Evolutionary conservation across 768 basidiomycete species (phyloP), one percentile per base, ranked within the genome.

Genomic region (Imleria badia): DNA sequence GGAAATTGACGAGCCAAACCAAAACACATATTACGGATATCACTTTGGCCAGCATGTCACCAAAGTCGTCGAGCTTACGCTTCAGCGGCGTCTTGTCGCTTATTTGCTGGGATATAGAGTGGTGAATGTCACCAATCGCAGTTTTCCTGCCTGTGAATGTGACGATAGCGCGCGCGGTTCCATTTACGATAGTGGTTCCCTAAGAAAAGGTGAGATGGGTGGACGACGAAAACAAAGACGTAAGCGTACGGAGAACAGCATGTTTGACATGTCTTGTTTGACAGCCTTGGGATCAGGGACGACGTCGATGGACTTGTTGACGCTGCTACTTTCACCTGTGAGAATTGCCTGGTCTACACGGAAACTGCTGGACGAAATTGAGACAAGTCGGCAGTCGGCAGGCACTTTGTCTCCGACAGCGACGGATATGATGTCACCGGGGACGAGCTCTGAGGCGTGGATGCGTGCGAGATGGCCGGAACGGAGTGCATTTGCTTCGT

Each of bases 231-330:
- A 52, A 40, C 15, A 35, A 12, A 26, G 5, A 12, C 20, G n/a
- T 36, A 20, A 38, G 11, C 53, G 71, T n/a, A 93, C 93, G 10
- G 92, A 87, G 73, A 98, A 98, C 12, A 98, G 76, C 74, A 97
- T 97, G 72, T 98, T 98, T 53, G 81, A 86, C 95, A 96, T 96
- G 65, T 99, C 96, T 73, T 98, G 96, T 73, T 96, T 97, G 54
- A 98, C 96, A 8, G 95, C 96, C 60, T 77, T 81, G 34, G 63
- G 45, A 65, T 98, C 96, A 11, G 75, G 60, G 43, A 99, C 86
- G 30, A 79, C 73, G 10, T 82, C 83, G 7, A 81, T 67, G 19
- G 76, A 82, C 75, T 99, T 99, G 76, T 84, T 83, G 39, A 98
- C 95, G 60, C 91, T 93, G 54, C 78, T 79, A 62, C 89, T 92